phyloP scores from a whole-genome alignment of 1,284 basidiomycete species.

The Golubevia pallescens region DNA sequence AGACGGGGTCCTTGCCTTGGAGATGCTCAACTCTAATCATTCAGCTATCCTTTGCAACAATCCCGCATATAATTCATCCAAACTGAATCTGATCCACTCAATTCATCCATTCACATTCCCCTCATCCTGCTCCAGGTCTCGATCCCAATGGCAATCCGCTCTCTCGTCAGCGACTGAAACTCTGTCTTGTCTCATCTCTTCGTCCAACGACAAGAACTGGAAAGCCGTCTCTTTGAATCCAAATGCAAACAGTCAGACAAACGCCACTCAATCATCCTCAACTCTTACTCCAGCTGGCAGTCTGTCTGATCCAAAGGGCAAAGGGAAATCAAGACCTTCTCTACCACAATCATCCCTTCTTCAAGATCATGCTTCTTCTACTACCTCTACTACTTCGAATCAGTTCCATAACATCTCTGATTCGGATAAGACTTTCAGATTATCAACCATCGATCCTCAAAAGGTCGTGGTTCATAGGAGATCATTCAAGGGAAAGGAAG shows the following conservation, averaged over 20 bases:
- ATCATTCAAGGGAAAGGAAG: constrained; percentile 27
- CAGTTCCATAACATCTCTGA: constrained; percentile 1
- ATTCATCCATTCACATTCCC: neutral
- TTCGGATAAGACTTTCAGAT: constrained; percentile 12
- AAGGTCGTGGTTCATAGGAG: constrained; percentile 33
- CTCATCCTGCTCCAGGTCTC: neutral
- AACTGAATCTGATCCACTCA: neutral
- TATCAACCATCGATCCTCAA: constrained; percentile 20
- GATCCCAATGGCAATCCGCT: neutral
- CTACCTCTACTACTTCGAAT: constrained; percentile 18
- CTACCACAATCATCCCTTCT: constrained; percentile 10
- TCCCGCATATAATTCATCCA: neutral
- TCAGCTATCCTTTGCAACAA: neutral
- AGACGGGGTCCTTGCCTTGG: no score
- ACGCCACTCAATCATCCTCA: neutral
- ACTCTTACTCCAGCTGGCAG: neutral
- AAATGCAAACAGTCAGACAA: neutral
- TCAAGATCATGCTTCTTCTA: constrained; percentile 20
- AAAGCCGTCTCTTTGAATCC: constrained; percentile 3
- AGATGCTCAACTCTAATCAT: neutral
- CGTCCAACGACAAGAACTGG: constrained; percentile 11
- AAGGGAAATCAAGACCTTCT: constrained; percentile 3
- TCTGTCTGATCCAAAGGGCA: constrained; percentile 8
- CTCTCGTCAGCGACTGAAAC: neutral
- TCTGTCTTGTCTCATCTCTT: neutral